These are phyloP conservation scores for Candolleomyces aberdarensis DNA, from an alignment of 768 basidiomycete species.

Conservation along the genomic window DNA sequence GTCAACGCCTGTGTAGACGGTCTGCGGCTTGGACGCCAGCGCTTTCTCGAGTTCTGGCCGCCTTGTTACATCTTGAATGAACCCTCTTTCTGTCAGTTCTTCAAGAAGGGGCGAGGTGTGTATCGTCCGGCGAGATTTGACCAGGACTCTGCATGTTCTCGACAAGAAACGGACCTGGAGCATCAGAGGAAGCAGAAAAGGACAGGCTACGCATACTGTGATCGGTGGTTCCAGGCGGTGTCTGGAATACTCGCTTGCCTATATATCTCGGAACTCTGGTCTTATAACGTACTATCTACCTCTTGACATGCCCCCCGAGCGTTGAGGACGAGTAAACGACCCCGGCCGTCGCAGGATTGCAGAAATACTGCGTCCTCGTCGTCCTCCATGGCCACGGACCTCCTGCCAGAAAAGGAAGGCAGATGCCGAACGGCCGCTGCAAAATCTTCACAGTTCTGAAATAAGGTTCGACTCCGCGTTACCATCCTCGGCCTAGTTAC, in stretches of 20 bases:
- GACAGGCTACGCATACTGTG: background rate
- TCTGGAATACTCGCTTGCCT: background rate
- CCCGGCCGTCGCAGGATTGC: background rate
- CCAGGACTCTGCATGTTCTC: background rate
- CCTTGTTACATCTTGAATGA: slow-evolving; percentile 48
- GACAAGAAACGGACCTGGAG: slow-evolving; percentile 9
- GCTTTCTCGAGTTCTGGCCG: slow-evolving; percentile 35
- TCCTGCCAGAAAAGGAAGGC: background rate
- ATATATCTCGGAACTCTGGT: slow-evolving; percentile 1
- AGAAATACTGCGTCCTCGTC: background rate
- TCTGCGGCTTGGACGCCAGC: slow-evolving; percentile 39
- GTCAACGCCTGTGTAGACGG: slow-evolving; percentile 87
- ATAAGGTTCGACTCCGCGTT: slow-evolving; percentile 38
- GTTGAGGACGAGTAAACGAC: background rate
- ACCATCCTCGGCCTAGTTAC: background rate
- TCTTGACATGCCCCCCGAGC: background rate
- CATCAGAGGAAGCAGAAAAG: slow-evolving; percentile 6
- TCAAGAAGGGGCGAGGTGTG: slow-evolving; percentile 29
- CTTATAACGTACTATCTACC: slow-evolving; percentile 1
- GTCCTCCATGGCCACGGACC: background rate
- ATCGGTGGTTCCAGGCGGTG: slow-evolving; percentile 4
- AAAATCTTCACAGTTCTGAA: slow-evolving; percentile 34
- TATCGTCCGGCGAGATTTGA: background rate
- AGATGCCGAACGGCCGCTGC: slow-evolving; percentile 3
- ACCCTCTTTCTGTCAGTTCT: slow-evolving; percentile 43